phyloP scores from a whole-genome alignment of 768 basidiomycete species.

The Tulasnella sp. region DNA sequence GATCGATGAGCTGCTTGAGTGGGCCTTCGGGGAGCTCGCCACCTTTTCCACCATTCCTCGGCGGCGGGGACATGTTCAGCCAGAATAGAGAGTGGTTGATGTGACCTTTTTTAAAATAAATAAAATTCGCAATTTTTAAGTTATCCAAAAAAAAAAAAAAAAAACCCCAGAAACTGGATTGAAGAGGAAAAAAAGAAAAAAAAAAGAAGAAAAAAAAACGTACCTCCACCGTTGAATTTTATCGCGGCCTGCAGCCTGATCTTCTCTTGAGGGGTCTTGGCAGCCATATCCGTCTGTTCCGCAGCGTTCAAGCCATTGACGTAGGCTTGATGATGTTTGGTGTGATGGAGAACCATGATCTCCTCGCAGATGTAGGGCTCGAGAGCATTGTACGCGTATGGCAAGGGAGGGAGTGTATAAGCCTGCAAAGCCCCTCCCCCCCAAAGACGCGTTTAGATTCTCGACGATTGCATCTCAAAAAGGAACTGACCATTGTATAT shows the following conservation, averaged over 20 bases:
- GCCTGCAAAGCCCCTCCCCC: too few relatives aligned
- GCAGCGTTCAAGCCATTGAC: conserved; percentile 87
- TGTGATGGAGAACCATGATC: conserved; percentile 94
- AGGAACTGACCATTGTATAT: too few relatives aligned
- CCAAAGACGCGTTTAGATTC: too few relatives aligned
- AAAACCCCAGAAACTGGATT: too few relatives aligned
- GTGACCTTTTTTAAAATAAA: too few relatives aligned
- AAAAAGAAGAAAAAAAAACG: conserved; percentile 22
- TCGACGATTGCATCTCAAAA: too few relatives aligned
- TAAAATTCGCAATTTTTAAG: too few relatives aligned
- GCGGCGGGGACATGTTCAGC: conserved; percentile 74
- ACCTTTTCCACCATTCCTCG: conserved; percentile 22
- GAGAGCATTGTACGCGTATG: conserved; percentile 77
- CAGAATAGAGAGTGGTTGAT: conserved; percentile 96
- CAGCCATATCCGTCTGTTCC: conserved; percentile 60
- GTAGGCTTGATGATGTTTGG: conserved; percentile 92
- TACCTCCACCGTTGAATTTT: conserved; percentile 95
- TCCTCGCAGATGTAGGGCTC: conserved; percentile 86
- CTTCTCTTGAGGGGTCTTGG: conserved; percentile 58
- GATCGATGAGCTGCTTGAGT: conserved; percentile 52
- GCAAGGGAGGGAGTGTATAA: conserved; percentile 51
- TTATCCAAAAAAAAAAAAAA: too few relatives aligned
- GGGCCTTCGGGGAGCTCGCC: conserved; percentile 25
- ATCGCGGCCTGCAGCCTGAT: conserved; percentile 84
- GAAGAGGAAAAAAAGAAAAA: background rate